These are phyloP conservation scores for Avena eriantha DNA, from an alignment of 176 grass and related monocot genomes.

Conservation along the genomic window DNA sequence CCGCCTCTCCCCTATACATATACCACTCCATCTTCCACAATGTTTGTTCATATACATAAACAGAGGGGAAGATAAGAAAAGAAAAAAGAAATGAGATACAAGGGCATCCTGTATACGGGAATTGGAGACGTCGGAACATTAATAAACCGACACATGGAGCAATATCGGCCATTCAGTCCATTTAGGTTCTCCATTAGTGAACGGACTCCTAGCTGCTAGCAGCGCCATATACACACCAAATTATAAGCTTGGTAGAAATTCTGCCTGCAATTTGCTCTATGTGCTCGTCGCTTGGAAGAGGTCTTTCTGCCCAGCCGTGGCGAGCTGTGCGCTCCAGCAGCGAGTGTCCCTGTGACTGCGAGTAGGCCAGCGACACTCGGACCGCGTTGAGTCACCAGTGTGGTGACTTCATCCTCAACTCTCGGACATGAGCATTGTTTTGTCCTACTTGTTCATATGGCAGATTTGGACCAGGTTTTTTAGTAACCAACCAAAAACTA, in stretches of 20 bases:
- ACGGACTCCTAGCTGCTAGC: not conserved
- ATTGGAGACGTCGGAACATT: not conserved
- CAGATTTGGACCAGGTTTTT: not conserved
- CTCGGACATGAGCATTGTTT: not conserved
- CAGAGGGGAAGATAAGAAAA: not conserved
- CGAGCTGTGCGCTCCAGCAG: no score
- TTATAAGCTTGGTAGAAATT: not conserved
- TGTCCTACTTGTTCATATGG: not conserved
- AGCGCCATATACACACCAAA: not conserved
- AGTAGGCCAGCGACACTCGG: not conserved
- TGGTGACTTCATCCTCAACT: not conserved
- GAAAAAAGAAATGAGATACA: not conserved
- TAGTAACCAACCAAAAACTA: no score
- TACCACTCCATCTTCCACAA: not conserved
- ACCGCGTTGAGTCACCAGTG: not conserved
- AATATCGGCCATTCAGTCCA: not conserved
- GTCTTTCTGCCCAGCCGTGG: no score
- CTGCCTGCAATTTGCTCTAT: not conserved
- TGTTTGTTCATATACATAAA: not conserved
- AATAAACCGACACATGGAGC: not conserved
- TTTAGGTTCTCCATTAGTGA: not conserved
- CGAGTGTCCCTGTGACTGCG: not conserved
- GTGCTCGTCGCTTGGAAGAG: not conserved
- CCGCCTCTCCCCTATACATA: not conserved
- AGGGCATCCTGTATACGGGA: not conserved